Base-by-base conservation (phyloP, 495 filamentous ascomycete species). In the Penicillium parvum region DNA sequence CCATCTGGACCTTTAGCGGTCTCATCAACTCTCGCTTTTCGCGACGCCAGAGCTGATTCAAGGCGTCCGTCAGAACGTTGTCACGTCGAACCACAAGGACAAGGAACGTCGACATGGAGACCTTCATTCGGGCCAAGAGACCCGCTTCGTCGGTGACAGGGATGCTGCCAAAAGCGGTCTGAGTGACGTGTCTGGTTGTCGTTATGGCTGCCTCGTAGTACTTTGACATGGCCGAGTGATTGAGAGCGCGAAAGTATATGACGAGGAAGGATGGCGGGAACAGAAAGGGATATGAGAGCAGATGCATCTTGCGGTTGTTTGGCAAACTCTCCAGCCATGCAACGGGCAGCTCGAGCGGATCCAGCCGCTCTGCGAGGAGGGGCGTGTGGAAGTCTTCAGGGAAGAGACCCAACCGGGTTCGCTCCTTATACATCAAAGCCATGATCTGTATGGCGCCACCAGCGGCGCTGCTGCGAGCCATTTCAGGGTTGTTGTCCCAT, bases 201-300 rank as follows among this genome's bases (percentile, higher is more conserved):
- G 77, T 81, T 53, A 77, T 79, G 0, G 88, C 79, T 33, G 78
- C 73, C 52, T 91, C 85, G 52, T 79, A 87, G 6, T 82, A 74
- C 34, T 81, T 78, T 16, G 78, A 85, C 90, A 96, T 96, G 18
- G 74, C 73, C 0, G 82, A 79, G 50, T 86, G 85, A 53, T 96
- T 96, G 43, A 95, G 79, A n/a, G 88, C 78, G 3, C 90, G 84
- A 54, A 96, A 95, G 55, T 89, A 95, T 0, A 81, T 83, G 26
- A 95, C 83, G 6, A 92, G 65, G 9, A 77, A 77, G 1, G 82
- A 72, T 0, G 82, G 78, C 19, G 74, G 80, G 37, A 96, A 95
- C 0, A 96, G 69, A 60, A 87, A 95, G 1, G 88, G 77, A 47
- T 85, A 86, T 28, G 88, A 83, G 3, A 96, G 68, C 1, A 96